Percentiles rank a stretch among this genome's conserved stretches.
phyloP scores from a whole-genome alignment of 140 eudicot genomes.

The Ambrosia hybrid region DNA sequence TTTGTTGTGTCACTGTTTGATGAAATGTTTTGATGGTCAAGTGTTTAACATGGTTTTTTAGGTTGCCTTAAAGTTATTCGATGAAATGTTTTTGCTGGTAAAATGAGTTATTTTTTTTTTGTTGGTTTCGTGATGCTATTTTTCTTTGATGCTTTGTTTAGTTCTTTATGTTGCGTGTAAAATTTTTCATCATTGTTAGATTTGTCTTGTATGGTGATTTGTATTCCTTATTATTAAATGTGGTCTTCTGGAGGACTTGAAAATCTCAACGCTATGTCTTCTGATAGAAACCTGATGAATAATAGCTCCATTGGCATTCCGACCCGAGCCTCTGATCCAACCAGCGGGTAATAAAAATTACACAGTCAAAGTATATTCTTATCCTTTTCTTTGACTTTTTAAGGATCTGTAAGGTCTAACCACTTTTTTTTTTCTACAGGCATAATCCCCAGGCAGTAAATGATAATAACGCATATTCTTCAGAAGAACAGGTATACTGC shows the following conservation, averaged over 20 bases:
- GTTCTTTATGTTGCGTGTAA: too few species aligned
- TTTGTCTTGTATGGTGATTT: too few species aligned
- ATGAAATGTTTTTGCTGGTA: too few species aligned
- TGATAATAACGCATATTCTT: conserved; percentile 43
- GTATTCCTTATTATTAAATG: too few species aligned
- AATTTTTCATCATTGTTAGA: too few species aligned
- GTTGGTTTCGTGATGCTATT: too few species aligned
- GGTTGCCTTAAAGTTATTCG: too few species aligned
- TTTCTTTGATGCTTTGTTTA: too few species aligned
- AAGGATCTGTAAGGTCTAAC: conserved; percentile 12
- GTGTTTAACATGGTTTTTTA: too few species aligned
- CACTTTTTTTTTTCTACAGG: conserved; percentile 39
- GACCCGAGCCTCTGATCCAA: conserved; percentile 39
- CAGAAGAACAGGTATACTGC: conserved; percentile 59
- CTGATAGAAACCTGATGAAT: conserved; percentile 46
- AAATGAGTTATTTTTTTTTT: too few species aligned
- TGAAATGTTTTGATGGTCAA: too few species aligned
- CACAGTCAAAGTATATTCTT: neutral
- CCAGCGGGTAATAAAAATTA: conserved; percentile 57
- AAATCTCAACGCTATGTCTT: conserved; percentile 51
- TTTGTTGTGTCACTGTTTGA: too few species aligned
- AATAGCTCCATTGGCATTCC: conserved; percentile 39
- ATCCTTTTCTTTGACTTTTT: neutral
- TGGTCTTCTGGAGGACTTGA: conserved; percentile 42
- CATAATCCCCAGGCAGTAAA: conserved; percentile 47